Base-by-base conservation (phyloP, 495 filamentous ascomycete species). In the Neurospora sp. region DNA sequence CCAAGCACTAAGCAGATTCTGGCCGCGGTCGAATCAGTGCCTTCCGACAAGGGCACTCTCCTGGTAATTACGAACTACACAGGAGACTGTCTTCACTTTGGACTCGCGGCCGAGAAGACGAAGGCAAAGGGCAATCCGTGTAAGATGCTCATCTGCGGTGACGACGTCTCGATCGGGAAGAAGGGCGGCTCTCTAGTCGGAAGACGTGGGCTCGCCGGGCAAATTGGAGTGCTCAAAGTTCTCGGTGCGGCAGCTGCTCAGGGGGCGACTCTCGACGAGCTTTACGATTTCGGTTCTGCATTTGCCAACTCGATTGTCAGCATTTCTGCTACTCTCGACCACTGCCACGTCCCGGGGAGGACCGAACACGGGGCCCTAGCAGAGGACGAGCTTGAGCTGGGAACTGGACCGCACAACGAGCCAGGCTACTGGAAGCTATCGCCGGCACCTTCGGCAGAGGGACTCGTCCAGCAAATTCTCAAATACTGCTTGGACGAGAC, bases 21-120 rank as follows among this genome's bases (percentile, higher is more conserved):
- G 38, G 85, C 88, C 28, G 88, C 84, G 21, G 85, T 90, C 45
- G 83, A 86, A 48, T 81, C 86, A 42, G 86, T 87, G 1, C 88
- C 88, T 1, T 88, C 86, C 10, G 84, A 88, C 54, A 83, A 85
- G 73, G 89, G 89, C 24, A 85, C 85, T 6, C 87, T 91, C 45
- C 77, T 91, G n/a, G 86, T 89, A 70, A 86, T 91, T 74, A 90
- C 88, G 42, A 91, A 91, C 76, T 91, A 91, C 76, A 91, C 89
- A 0, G 89, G 89, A 34, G 89, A 91, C 80, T 89, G 87, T 75
- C 81, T 91, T 71, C 88, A 91, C 77, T 91, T 91, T 72, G 88
- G 88, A 2, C 80, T 91, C 24, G 89, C 89, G 4, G 84, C 86
- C 72, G 88, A 91, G 79, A 89, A 90, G 80, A 88, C 87, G 15